Conservation (phyloP, 129 eudicot species). For the sunflower (Helianthus annuus) region HanXRQr2.0-SUNRISE NC_035449.2:97365725-97366224, state of each 20-base stretch:
- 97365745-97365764: constrained; percentile 30
- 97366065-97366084: not conserved
- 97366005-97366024: too few species aligned
- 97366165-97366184: too few species aligned
- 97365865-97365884: constrained; percentile 82
- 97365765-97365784: constrained; percentile 67
- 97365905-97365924: constrained; percentile 4
- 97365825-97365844: constrained; percentile 48
- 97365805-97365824: constrained; percentile 60
- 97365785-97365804: constrained; percentile 78
- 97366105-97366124: not conserved
- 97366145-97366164: not conserved
- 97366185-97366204: too few species aligned
- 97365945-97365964: not conserved
- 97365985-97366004: not conserved
- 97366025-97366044: not conserved
- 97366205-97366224: too few species aligned
- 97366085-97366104: not conserved
- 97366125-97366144: not conserved
- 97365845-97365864: constrained; percentile 54
- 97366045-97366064: not conserved
- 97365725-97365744: constrained; percentile 50
- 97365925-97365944: not conserved
- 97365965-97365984: constrained; percentile 4
- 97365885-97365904: constrained; percentile 74